These are phyloP conservation scores for Nevesoporus exiguus DNA, from an alignment of 768 basidiomycete genomes.

Conservation along the genomic window DNA sequence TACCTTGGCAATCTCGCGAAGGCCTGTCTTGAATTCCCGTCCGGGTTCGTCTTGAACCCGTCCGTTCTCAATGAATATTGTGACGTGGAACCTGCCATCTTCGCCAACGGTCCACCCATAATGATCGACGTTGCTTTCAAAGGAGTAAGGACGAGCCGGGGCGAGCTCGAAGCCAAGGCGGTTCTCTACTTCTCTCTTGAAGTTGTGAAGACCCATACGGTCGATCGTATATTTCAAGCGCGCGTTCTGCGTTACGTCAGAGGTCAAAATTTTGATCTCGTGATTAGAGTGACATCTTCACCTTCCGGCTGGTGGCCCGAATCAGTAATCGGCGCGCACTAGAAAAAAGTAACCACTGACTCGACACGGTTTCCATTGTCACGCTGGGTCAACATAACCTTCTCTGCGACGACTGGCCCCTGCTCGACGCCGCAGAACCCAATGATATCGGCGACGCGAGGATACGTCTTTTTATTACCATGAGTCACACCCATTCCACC, in stretches of 20 bases:
- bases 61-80: slow-evolving; percentile 95
- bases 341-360: slow-evolving; percentile 44
- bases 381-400: slow-evolving; percentile 88
- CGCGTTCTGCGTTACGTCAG: slow-evolving; percentile 57
- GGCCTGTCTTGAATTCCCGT: slow-evolving; percentile 86
- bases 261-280: slow-evolving; percentile 10
- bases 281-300: slow-evolving; percentile 19
- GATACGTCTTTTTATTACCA: slow-evolving; percentile 98
- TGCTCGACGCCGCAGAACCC: slow-evolving; percentile 93
- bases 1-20: slow-evolving; percentile 90
- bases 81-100: slow-evolving; percentile 89
- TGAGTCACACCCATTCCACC: slow-evolving; percentile 99
- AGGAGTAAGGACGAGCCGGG: slow-evolving; percentile 72
- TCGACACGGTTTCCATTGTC: slow-evolving; percentile 95
- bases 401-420: slow-evolving; percentile 83
- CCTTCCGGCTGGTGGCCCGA: slow-evolving; percentile 48
- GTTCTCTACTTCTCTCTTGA: slow-evolving; percentile 88
- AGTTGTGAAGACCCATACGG: slow-evolving; percentile 84
- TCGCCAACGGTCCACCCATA: slow-evolving; percentile 90
- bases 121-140: slow-evolving; percentile 89
- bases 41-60: slow-evolving; percentile 93
- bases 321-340: background rate
- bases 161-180: slow-evolving; percentile 75
- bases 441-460: slow-evolving; percentile 79
- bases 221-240: slow-evolving; percentile 97